Evolutionary conservation across 257 asterid genomes (phyloP).

Genomic region (Solanum raphanifolium): DNA sequence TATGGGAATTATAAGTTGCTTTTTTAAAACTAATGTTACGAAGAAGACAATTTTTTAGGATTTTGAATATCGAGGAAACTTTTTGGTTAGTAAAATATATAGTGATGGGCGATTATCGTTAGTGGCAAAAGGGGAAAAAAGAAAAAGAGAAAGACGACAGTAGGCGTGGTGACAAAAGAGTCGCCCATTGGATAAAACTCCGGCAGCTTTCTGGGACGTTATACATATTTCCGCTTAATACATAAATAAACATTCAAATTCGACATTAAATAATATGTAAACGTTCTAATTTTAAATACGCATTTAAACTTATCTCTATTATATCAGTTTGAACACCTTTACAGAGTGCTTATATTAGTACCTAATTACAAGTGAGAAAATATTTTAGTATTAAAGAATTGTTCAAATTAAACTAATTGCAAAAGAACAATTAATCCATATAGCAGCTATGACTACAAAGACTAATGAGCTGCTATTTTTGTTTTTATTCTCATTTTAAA

Average conservation of each 20-base stretch:
- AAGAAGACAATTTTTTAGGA: background rate
- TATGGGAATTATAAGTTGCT: background rate
- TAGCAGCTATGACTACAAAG: background rate
- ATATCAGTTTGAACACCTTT: too few species aligned
- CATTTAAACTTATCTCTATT: too few species aligned
- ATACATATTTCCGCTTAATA: background rate
- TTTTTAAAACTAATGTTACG: background rate
- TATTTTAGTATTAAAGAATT: background rate
- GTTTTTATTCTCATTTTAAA: background rate
- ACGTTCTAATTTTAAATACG: too few species aligned
- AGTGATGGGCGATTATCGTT: background rate
- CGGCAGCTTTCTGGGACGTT: background rate
- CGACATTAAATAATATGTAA: too few species aligned
- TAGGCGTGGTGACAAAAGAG: background rate
- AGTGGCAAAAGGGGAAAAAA: conserved; percentile 3
- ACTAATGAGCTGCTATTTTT: background rate
- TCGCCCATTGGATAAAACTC: background rate
- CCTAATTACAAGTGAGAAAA: background rate
- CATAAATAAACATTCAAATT: too few species aligned
- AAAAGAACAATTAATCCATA: background rate
- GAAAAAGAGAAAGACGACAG: background rate
- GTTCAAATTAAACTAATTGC: background rate
- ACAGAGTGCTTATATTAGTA: background rate
- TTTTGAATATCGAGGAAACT: background rate
- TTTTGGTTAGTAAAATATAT: background rate